Evolutionary conservation across 371 early-diverging fungal species (phyloP), one percentile per base, ranked within the genome.

Genomic region (Nosema muscidifuracis): DNA sequence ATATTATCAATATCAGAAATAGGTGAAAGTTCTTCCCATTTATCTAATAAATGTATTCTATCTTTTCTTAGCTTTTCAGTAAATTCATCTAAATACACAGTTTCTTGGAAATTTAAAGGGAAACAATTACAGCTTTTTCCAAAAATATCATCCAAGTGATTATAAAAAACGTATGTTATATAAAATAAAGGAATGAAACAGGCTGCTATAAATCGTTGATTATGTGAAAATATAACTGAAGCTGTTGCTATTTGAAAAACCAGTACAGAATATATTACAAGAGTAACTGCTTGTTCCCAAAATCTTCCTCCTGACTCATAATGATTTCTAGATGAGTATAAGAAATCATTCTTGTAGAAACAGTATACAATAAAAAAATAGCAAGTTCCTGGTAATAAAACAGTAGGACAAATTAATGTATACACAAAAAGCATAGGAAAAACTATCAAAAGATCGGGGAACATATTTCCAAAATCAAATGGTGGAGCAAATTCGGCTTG

Each of bases 391-490:
- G 81, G 18, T 33, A 80, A n/a, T 16, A 84, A 64, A 30, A 82
- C 77, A 7, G 73, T n/a, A 0, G 84, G 84, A 22, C 47, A 67
- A 16, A 84, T 76, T 2, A 75, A 55, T 18, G 77, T 16, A 73
- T 84, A 84, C 31, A 66, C 62, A 16, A 84, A 61, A 0, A 72
- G 34, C 78, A 84, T 84, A 15, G 84, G 81, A 71, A 82, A 82
- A 0, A 76, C 67, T 20, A 82, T 66, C 43, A 82, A 75, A 7
- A 81, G 53, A 18, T 72, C 50, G n/a, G 84, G 84, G 60, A 81
- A 78, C n/a, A 71, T 36, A 43, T 36, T 65, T 36, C 81, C 82
- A 80, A 81, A 82, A 67, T 82, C 75, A 15, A 82, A 65, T 15
- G 73, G 73, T 0, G 73, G 65, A 16, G 73, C 42, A 60, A 69